These are phyloP conservation scores for Boletus huronensis DNA, from an alignment of 768 basidiomycete genomes.

Conservation along the genomic window DNA sequence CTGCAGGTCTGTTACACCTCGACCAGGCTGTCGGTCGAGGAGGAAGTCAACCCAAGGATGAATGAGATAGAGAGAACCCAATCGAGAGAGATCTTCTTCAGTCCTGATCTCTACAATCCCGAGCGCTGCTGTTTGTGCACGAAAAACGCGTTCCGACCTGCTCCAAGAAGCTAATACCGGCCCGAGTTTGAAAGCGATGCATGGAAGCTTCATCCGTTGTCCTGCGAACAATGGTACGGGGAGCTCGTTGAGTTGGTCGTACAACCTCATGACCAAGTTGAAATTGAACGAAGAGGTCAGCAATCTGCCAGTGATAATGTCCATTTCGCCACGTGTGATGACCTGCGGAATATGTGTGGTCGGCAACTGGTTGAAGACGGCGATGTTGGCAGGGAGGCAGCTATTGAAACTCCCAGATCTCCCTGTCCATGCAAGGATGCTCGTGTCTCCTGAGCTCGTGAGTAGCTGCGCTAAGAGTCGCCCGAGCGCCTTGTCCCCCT, in stretches of 20 bases:
- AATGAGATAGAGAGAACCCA: neutral
- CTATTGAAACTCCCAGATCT: neutral
- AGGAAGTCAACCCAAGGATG: conserved; percentile 18
- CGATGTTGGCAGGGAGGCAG: neutral
- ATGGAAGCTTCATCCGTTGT: conserved; percentile 4
- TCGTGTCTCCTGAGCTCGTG: conserved; percentile 1
- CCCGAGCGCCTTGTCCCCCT: conserved; percentile 6
- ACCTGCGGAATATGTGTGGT: neutral
- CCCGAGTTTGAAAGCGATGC: conserved; percentile 7
- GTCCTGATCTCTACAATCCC: conserved; percentile 8
- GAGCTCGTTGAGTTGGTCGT: neutral
- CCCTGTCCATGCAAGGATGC: conserved; percentile 10
- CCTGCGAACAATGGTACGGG: neutral
- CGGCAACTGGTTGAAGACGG: neutral
- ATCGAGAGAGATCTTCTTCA: conserved; percentile 2
- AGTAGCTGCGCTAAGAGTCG: conserved; percentile 6
- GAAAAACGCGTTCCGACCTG: neutral
- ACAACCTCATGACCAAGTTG: neutral
- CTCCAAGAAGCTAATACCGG: neutral
- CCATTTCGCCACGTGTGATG: neutral
- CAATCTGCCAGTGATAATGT: neutral
- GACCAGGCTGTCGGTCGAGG: neutral
- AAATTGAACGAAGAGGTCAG: no score
- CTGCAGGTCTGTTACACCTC: neutral
- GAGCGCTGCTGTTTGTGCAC: neutral